phyloP scores from a whole-genome alignment of 2,329 filamentous ascomycete species.

The Penicillium rolfsii region DNA sequence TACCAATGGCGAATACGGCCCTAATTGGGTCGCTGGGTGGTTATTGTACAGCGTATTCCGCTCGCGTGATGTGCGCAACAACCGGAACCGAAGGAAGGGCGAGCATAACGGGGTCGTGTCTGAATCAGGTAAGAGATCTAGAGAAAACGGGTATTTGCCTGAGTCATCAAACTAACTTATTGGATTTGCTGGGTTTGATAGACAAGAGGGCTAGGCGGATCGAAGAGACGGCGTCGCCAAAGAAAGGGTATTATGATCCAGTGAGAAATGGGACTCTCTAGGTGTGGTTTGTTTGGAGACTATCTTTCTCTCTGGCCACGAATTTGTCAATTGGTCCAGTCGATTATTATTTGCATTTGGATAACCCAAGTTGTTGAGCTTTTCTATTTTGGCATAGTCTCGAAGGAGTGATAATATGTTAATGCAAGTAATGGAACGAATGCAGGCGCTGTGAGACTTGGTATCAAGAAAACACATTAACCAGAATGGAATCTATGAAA shows the following conservation, averaged over 20 bases:
- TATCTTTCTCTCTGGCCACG: background rate
- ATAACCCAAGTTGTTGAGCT: slow-evolving; percentile 4
- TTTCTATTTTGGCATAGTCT: background rate
- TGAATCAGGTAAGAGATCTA: slow-evolving; percentile 20
- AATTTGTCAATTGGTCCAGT: slow-evolving; percentile 7
- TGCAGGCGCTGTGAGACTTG: slow-evolving; percentile 1
- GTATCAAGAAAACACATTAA: slow-evolving; percentile 4
- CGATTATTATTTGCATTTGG: slow-evolving; percentile 6
- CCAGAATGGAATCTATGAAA: slow-evolving; percentile 8
- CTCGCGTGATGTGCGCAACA: slow-evolving; percentile 52
- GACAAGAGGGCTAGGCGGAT: slow-evolving; percentile 31
- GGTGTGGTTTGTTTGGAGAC: slow-evolving; percentile 1
- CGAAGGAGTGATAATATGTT: background rate
- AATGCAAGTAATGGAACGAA: slow-evolving; percentile 15
- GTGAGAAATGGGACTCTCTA: slow-evolving; percentile 43
- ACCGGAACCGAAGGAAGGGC: slow-evolving; percentile 48
- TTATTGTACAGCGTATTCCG: slow-evolving; percentile 53
- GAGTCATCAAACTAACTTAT: slow-evolving; percentile 4
- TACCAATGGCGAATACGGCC: slow-evolving; percentile 49
- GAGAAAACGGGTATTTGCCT: background rate
- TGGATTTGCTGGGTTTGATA: slow-evolving; percentile 16
- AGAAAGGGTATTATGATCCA: slow-evolving; percentile 48
- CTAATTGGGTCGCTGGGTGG: slow-evolving; percentile 53
- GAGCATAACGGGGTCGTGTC: slow-evolving; percentile 29
- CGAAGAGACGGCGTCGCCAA: slow-evolving; percentile 31